Evolutionary conservation across 768 basidiomycete genomes (phyloP), one percentile per base, ranked within the genome.

Genomic region (Suillus spraguei): DNA sequence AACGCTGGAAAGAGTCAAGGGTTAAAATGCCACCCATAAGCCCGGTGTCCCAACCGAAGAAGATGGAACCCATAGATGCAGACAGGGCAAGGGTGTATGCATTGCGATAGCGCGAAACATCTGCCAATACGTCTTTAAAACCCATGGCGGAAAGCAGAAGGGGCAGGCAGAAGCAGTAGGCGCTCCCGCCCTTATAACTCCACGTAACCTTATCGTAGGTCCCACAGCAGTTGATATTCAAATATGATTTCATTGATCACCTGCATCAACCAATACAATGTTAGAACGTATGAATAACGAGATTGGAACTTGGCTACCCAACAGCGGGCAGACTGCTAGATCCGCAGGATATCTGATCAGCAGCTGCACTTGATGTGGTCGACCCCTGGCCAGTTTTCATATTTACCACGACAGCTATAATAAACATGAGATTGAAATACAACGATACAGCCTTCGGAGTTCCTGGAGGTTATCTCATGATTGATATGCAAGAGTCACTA

Each of bases 21-120:
- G 80, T 65, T n/a, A n/a, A 70, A 3, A 82, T 71, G 42, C 82
- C 81, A 22, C 82, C 81, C 59, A 82, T 83, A 39, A 82, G 68
- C 17, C 78, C 78, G 14, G 78, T 78, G 67, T 83, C 80, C 77
- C 80, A 80, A n/a, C 79, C 80, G 60, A 74, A 81, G 69, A 81
- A 81, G 28, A 81, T 74, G 38, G 78, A 80, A 11, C 79, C 81
- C 71, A 81, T 71, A 1, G 79, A 73, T 4, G 79, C 80, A 9
- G 79, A 78, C 20, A 72, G 63, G 11, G 81, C 74, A 9, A 82
- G 71, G 4, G 75, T 58, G 64, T 81, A 82, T 5, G 79, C 78
- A 71, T 80, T 79, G 36, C 77, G 73, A 63, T 76, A 75, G 13
- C 67, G 68, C 7, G 66, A 64, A 39, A 71, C 8, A 20, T 74